Base-by-base conservation (phyloP, 192 early-diverging fungal species). In the Haplosporangium gracile region DNA sequence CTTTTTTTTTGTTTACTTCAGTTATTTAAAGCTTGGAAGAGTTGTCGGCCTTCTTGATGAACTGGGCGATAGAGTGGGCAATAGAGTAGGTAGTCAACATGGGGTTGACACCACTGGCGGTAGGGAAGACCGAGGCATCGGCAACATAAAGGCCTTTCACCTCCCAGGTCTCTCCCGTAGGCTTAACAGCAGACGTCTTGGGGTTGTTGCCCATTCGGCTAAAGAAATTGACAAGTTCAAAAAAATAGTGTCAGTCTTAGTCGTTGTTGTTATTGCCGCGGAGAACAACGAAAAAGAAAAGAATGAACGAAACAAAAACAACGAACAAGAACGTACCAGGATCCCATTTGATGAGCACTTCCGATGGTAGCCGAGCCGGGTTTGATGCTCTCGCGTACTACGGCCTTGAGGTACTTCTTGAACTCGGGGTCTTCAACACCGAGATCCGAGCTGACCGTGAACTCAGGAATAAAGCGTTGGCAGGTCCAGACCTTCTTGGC, bases 111-210 rank as follows among this genome's bases (percentile, higher is more conserved):
- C 96, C 96, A 72, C 86, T 89, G 1, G 95, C 91, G 5, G 95
- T 93, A 8, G 96, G 95, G 80, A 96, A 94, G 42, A 94, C 34
- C 20, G 90, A 92, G 1, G 94, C 92, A 82, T 97, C 95, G 20
- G 92, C 92, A 2, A 97, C 94, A 82, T 93, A 97, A 39, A 96
- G 89, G 42, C 91, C 89, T 80, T 94, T 89, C 70, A 94, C 87
- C 72, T 95, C 96, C 94, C 93, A 97, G 2, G 93, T 91, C 78
- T 95, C 91, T 18, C 96, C 96, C 1, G 89, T 88, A 2, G 95
- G 94, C 53, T 95, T 91, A 24, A 94, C 90, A 42, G 83, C 96
- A 10, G 93, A 93, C 2, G 77, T 74, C 42, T 75, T 72, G n/a
- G 93, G 89, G 42, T 88, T 88, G 22, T 83, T 82, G 32, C 91